Evolutionary conservation across 345 rosid species (phyloP), one percentile per base, ranked within the genome.

Genomic region (Mangifera indica): DNA sequence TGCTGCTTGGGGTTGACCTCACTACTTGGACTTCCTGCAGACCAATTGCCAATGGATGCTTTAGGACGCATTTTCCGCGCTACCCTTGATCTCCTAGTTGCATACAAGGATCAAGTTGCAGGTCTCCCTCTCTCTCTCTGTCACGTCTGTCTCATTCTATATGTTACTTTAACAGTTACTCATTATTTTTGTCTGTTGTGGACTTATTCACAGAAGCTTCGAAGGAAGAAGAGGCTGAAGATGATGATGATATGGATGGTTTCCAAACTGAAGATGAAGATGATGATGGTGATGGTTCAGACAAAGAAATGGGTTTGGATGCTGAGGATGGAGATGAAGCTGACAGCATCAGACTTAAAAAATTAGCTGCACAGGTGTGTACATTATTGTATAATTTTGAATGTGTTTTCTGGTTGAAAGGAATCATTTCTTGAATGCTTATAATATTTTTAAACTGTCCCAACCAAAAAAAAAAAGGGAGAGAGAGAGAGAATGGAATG

Each of bases 1-100:
- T 96, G 99, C 84, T 91, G 97, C 83, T 83, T 96, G 89, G 99
- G 99, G 44, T 84, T 96, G 87, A 87, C 87, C 34, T 87, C 99
- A 72, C 81, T 96, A 54, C 89, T 96, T 72, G 86, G 84, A 60
- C 97, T 96, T 68, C 92, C 99, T 9, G 88, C 83, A 13, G 89
- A 90, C 74, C 99, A 90, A 74, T 84, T 96, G 69, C 89, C 97
- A 4, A 90, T 83, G 34, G 99, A 96, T 48, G 97, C 99, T 40
- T 77, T 93, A 83, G 91, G 81, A 45, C 97, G 93, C 73, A 76
- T 96, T 78, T 93, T 96, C 84, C 89, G 75, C 74, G 92, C 95
- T 57, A 81, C 84, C 25, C 97, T 96, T 81, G 97, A 91, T 78
- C 93, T 96, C 69, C 78, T 96, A 63, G 88, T 93, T 78, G 89